A percentile compares a stretch with the other conserved stretches of the same genome.
Conservation (phyloP, 2,329 filamentous ascomycete genomes). For the Esteya vermicola region DNA sequence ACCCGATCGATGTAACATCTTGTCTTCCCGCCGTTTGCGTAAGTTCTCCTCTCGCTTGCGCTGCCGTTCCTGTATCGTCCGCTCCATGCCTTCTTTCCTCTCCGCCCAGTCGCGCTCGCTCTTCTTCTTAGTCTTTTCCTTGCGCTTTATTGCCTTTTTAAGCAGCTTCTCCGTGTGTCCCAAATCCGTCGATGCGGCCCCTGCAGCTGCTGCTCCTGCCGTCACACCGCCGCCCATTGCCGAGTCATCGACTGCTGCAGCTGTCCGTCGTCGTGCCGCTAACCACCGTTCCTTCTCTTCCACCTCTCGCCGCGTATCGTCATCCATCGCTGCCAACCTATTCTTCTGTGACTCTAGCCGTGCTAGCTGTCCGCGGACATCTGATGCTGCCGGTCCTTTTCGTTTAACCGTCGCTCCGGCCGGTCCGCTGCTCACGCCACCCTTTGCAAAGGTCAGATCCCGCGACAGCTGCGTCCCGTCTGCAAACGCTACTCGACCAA, state of each 20-base stretch:
- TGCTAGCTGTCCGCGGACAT: constrained; percentile 73
- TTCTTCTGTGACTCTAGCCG: constrained; percentile 77
- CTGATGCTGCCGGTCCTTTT: constrained; percentile 56
- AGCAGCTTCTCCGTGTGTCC: constrained; percentile 47
- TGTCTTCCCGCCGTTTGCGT: constrained; percentile 59
- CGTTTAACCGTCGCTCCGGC: constrained; percentile 33
- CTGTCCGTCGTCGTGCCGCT: constrained; percentile 73
- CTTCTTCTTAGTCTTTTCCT: constrained; percentile 81
- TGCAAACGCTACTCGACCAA: constrained; percentile 79
- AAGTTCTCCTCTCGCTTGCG: constrained; percentile 73
- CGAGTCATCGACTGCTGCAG: constrained; percentile 54
- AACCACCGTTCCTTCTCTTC: constrained; percentile 92
- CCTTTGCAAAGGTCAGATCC: constrained; percentile 46
- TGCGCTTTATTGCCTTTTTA: constrained; percentile 90
- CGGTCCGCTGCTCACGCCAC: constrained; percentile 14
- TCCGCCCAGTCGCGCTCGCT: constrained; percentile 80
- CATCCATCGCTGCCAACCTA: constrained; percentile 60
- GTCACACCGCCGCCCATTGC: constrained; percentile 19
- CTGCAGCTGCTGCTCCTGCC: constrained; percentile 7
- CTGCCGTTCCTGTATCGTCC: constrained; percentile 64
- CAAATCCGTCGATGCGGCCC: constrained; percentile 2
- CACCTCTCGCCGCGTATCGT: constrained; percentile 70
- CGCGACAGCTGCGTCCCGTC: constrained; percentile 73
- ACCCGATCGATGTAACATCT: constrained; percentile 41
- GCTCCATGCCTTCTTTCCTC: constrained; percentile 55